A percentile compares a stretch with the other conserved stretches of the same genome.
Evolutionary conservation across 345 rosid species (phyloP).

Genomic region (Eucalyptus curtisii): DNA sequence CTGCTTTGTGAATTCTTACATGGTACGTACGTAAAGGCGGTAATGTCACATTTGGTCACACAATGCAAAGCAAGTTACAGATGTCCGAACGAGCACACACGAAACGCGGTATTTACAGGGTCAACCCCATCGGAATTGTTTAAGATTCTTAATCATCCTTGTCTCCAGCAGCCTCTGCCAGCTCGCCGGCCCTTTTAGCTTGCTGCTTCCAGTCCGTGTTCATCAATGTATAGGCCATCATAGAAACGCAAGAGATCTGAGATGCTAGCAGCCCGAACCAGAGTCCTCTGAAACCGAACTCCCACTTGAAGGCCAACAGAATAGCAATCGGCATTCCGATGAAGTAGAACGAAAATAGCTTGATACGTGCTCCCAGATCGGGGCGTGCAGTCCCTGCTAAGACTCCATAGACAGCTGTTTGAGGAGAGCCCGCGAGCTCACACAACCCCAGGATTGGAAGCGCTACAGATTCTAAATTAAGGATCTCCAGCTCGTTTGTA

Average conservation of each 20-base stretch:
- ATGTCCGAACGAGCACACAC: not conserved
- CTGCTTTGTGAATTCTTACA: not conserved
- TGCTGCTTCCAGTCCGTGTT: slow-evolving; percentile 15
- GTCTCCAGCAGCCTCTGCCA: not conserved
- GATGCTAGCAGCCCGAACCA: slow-evolving; percentile 9
- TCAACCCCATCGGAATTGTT: no score
- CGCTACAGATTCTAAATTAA: slow-evolving; percentile 6
- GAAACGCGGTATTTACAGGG: not conserved
- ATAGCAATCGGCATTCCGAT: slow-evolving; percentile 15
- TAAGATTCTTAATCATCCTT: not conserved
- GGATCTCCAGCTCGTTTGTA: slow-evolving; percentile 9
- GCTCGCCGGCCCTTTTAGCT: slow-evolving; percentile 11
- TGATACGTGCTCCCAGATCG: slow-evolving; percentile 5
- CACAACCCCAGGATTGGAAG: slow-evolving; percentile 23
- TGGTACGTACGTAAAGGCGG: not conserved
- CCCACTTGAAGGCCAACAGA: not conserved
- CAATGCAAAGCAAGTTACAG: not conserved
- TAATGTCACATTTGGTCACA: not conserved
- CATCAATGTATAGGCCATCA: slow-evolving; percentile 13
- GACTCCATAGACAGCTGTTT: slow-evolving; percentile 21
- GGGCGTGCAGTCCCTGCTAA: slow-evolving; percentile 12
- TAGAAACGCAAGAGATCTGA: slow-evolving; percentile 11
- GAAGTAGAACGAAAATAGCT: slow-evolving; percentile 12
- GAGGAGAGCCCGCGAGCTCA: slow-evolving; percentile 19
- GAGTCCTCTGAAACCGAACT: not conserved